Evolutionary conservation across 805 yeast species (phyloP).

Genomic region (Candida chauliodis): DNA sequence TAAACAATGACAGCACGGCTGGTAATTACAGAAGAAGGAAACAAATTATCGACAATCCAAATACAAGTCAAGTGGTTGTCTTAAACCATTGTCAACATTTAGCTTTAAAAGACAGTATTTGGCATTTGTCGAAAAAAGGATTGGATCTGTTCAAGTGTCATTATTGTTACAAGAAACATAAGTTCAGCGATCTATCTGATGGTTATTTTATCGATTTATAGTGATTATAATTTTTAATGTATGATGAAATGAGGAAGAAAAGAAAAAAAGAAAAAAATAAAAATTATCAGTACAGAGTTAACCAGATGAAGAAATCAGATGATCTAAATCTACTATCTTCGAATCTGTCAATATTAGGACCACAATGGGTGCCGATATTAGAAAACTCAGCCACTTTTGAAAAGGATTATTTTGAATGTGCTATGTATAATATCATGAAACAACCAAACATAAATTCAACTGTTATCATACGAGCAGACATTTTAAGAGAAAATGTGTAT

Average conservation of each 20-base stretch:
- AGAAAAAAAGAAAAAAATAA: slow-evolving; percentile 1
- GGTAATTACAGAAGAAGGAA: neutral
- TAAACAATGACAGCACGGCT: neutral
- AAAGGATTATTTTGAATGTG: slow-evolving; percentile 59
- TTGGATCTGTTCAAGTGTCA: slow-evolving; percentile 41
- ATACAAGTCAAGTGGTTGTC: slow-evolving; percentile 38
- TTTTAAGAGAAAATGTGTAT: slow-evolving; percentile 50
- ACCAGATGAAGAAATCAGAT: neutral
- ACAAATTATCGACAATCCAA: slow-evolving; percentile 11
- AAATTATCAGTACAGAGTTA: neutral
- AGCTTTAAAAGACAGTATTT: slow-evolving; percentile 39
- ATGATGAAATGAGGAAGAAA: too few relatives aligned
- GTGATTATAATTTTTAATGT: too few relatives aligned
- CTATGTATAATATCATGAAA: slow-evolving; percentile 73
- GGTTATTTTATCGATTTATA: slow-evolving; percentile 38
- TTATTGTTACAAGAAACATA: slow-evolving; percentile 43
- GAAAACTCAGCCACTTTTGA: slow-evolving; percentile 46
- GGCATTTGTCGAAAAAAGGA: slow-evolving; percentile 37
- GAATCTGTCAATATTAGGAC: slow-evolving; percentile 46
- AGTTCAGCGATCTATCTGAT: slow-evolving; percentile 34
- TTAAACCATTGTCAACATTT: slow-evolving; percentile 39
- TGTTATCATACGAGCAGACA: slow-evolving; percentile 84
- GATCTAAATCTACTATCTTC: neutral
- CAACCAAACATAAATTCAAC: slow-evolving; percentile 93
- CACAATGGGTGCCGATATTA: slow-evolving; percentile 61